Conservation (phyloP, 768 basidiomycete species). For the Mycena galericulata region DNA sequence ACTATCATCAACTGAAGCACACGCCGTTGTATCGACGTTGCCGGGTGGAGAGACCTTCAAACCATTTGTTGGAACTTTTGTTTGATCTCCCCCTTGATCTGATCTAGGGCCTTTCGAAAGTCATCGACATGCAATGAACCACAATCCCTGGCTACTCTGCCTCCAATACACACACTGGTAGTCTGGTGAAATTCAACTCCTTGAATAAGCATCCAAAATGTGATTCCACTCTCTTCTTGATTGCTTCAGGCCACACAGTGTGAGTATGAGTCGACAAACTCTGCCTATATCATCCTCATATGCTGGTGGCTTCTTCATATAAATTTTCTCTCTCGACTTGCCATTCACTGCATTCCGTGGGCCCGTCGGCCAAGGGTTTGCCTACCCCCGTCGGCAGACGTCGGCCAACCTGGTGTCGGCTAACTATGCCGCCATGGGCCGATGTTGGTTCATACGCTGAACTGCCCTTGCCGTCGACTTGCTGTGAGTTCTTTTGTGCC, state of each 20-base stretch:
- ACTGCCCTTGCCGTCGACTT: too few relatives aligned
- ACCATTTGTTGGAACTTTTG: background rate
- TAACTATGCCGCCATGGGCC: too few relatives aligned
- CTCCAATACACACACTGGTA: slow-evolving; percentile 36
- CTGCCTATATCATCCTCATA: slow-evolving; percentile 29
- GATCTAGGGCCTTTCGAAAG: slow-evolving; percentile 6
- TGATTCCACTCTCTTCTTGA: slow-evolving; percentile 14
- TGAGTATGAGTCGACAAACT: slow-evolving; percentile 13
- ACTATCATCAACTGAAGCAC: too few relatives aligned
- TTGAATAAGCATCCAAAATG: slow-evolving; percentile 31
- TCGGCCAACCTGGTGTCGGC: too few relatives aligned
- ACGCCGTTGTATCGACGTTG: too few relatives aligned
- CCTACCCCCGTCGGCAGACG: too few relatives aligned
- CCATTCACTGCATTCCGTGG: too few relatives aligned
- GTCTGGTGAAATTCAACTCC: slow-evolving; percentile 21
- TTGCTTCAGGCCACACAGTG: slow-evolving; percentile 47
- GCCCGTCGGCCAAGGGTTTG: too few relatives aligned
- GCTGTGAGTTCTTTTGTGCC: too few relatives aligned
- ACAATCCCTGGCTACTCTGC: background rate
- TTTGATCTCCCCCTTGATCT: slow-evolving; percentile 12
- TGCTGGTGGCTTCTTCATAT: slow-evolving; percentile 41
- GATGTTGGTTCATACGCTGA: too few relatives aligned
- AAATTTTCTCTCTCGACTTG: too few relatives aligned
- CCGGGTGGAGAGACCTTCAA: background rate
- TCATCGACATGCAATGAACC: slow-evolving; percentile 32